Conservation (phyloP, 257 asterid species). For the Solanum dulcamara region DNA sequence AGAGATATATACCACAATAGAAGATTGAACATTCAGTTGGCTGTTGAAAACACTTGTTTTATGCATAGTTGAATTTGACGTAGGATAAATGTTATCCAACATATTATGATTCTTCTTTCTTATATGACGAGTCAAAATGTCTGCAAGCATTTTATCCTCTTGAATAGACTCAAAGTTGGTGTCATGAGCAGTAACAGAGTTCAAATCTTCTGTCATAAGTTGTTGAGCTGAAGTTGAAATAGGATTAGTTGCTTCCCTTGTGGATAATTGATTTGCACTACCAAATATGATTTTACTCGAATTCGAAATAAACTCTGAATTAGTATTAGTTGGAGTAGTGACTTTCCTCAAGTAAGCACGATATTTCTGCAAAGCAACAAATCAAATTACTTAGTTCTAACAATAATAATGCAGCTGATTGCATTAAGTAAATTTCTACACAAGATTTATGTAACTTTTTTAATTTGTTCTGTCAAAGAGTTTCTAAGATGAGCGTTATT, state of each 20-base stretch:
- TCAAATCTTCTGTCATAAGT: neutral
- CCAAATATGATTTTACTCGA: neutral
- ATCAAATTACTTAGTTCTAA: neutral
- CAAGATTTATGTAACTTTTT: neutral
- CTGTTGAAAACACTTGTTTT: neutral
- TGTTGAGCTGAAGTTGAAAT: neutral
- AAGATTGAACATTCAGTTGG: neutral
- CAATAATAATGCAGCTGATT: neutral
- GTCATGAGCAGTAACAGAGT: neutral
- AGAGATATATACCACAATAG: neutral
- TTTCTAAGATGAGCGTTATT: neutral
- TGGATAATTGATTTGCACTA: neutral
- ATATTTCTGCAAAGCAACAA: neutral
- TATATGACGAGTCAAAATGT: neutral
- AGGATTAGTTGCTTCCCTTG: neutral
- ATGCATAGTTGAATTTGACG: neutral
- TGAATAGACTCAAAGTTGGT: neutral
- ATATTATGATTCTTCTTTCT: neutral
- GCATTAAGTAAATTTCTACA: neutral
- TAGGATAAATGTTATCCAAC: neutral
- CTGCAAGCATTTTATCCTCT: neutral
- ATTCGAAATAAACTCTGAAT: neutral
- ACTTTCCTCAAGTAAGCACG: neutral
- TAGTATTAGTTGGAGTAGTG: neutral
- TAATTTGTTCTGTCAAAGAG: neutral